Base-by-base conservation (phyloP, 225 moss, liverwort and hornwort genomes). In the Bryoerythrophyllum caledonicum region DNA sequence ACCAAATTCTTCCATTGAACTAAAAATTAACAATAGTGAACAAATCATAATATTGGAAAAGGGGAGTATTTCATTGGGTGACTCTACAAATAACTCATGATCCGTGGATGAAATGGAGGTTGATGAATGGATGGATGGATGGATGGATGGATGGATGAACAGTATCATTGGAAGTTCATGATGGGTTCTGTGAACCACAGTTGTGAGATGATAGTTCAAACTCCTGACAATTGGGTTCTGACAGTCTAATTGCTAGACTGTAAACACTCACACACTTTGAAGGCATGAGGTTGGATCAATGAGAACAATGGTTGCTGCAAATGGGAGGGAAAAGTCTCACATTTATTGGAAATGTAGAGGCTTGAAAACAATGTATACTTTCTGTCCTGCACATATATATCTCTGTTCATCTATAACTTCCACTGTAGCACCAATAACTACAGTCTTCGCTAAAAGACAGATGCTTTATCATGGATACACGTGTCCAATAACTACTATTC, bases 261-360 rank as follows among this genome's bases (percentile, higher is more conserved):
- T 6, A 14, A 52, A 15, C 26, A 48, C 44, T 44, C 15, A 15
- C 43, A 21, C 46, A 13, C 30, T 64, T 57, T 56, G 71, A 26
- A 57, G 19, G 44, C 34, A 43, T 57, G 19, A 20, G 0, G 3
- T 27, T 60, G 59, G 27, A 6, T 59, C 59, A 4, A 12, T 71
- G n/a, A 60, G 72, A 46, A 60, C 43, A n/a, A n/a, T n/a, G n/a
- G n/a, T n/a, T n/a, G n/a, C n/a, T n/a, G n/a, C n/a, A 55, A 23
- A 43, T 68, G 25, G 65, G 78, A 64, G 71, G 65, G 78, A 56
- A 71, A 48, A 17, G 2, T 2, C 34, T 46, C 65, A 13, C 13
- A 26, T 57, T 64, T 49, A 19, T 25, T 30, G 43, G 55, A 64
- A 71, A 70, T 15, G 21, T 70, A 8, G 54, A 4, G 41, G 41